These are phyloP conservation scores for Trichophaea hybrida DNA, from an alignment of 2,329 filamentous ascomycete genomes.

Conservation along the genomic window DNA sequence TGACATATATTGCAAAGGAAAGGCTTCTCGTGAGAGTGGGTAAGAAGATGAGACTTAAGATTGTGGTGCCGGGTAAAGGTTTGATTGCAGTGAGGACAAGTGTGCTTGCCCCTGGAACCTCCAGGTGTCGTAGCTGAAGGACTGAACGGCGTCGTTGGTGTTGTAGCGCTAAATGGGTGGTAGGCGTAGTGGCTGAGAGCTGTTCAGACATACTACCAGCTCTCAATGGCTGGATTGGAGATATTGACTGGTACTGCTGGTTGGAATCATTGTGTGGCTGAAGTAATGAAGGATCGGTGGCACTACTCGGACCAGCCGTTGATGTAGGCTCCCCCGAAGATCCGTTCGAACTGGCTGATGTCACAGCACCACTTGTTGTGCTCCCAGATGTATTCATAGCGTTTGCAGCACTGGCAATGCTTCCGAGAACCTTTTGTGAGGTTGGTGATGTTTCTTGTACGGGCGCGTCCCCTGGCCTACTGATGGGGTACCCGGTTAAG, in stretches of 20 bases:
- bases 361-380: slow-evolving; percentile 6
- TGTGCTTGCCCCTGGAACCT: slow-evolving; percentile 50
- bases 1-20: slow-evolving; percentile 81
- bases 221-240: slow-evolving; percentile 5
- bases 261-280: slow-evolving; percentile 8
- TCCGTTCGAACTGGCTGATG: slow-evolving; percentile 4
- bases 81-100: slow-evolving; percentile 89
- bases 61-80: slow-evolving; percentile 97
- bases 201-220: slow-evolving; percentile 9
- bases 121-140: slow-evolving; percentile 15
- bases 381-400: slow-evolving; percentile 20
- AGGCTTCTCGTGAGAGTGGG: slow-evolving; percentile 95
- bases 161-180: slow-evolving; percentile 21
- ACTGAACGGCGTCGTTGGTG: slow-evolving; percentile 21
- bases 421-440: slow-evolving; percentile 11
- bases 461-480: slow-evolving; percentile 13
- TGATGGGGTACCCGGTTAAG: slow-evolving; percentile 14
- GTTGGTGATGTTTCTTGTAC: slow-evolving; percentile 13
- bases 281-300: slow-evolving; percentile 14
- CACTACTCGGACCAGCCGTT: slow-evolving; percentile 5
- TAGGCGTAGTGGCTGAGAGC: slow-evolving; percentile 16
- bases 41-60: slow-evolving; percentile 89
- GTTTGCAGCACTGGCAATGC: slow-evolving; percentile 21
- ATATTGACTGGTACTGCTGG: slow-evolving; percentile 12
- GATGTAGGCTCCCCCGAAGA: slow-evolving; percentile 7